Evolutionary conservation across 352 stramenopile species (phyloP).

Genomic region (Plasmopara muralis): DNA sequence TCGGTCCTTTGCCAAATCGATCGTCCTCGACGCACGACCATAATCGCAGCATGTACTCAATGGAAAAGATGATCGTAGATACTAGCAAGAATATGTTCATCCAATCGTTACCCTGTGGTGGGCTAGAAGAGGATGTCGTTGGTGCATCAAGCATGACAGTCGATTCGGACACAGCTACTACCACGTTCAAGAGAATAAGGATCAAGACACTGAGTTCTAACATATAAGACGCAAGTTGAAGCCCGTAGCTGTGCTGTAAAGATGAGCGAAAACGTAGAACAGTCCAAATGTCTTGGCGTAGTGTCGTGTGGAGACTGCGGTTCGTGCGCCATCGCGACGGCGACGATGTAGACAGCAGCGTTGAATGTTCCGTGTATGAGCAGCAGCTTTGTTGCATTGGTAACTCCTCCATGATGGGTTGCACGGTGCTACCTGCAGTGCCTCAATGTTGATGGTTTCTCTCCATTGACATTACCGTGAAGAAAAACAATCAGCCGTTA

Average conservation of each 20-base stretch:
- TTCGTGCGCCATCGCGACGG: too few species aligned
- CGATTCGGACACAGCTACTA: constrained; percentile 47
- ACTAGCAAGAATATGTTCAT: constrained; percentile 40
- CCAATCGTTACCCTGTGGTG: constrained; percentile 18
- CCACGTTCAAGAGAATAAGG: constrained; percentile 56
- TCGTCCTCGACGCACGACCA: constrained; percentile 64
- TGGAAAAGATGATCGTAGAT: constrained; percentile 53
- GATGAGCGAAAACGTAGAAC: constrained; percentile 53
- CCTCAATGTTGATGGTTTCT: too few species aligned
- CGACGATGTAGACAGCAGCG: too few species aligned
- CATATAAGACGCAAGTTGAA: constrained; percentile 48
- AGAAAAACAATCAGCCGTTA: too few species aligned
- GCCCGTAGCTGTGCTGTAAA: constrained; percentile 30
- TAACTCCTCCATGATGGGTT: too few species aligned
- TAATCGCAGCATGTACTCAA: constrained; percentile 49
- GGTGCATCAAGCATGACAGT: constrained; percentile 12
- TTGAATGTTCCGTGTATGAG: too few species aligned
- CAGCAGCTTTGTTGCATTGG: too few species aligned
- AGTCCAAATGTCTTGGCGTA: constrained; percentile 49
- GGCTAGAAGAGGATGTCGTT: too few species aligned
- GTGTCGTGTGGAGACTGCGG: constrained; percentile 2
- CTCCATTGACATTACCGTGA: too few species aligned
- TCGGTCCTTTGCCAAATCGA: constrained; percentile 22
- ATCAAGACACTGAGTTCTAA: constrained; percentile 44
- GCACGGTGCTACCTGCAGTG: too few species aligned